Conservation (phyloP, 345 rosid genomes). For the Moricandia arvensis region DNA sequence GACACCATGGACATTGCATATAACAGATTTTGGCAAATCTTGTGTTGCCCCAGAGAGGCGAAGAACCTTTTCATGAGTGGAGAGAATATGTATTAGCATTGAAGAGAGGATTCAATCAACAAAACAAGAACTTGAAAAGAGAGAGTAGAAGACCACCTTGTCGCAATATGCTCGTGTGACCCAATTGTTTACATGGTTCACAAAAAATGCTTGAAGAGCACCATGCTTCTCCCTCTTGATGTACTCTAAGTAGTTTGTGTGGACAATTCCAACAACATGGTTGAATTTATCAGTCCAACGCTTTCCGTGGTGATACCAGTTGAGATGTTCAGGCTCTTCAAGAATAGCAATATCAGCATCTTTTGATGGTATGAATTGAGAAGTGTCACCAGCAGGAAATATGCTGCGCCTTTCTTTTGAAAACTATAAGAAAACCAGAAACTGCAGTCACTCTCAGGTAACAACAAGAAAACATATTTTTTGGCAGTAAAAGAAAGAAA, state of each 20-base stretch:
- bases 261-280: constrained; percentile 94
- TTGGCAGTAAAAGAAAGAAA: no score
- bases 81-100: constrained; percentile 5
- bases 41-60: constrained; percentile 97
- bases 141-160: constrained; percentile 51
- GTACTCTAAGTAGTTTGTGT: constrained; percentile 97
- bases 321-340: constrained; percentile 97
- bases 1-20: constrained; percentile 98
- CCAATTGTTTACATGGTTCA: constrained; percentile 89
- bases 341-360: constrained; percentile 93
- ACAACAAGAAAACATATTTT: not conserved
- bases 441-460: constrained; percentile 4
- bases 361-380: constrained; percentile 78
- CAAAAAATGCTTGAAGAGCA: constrained; percentile 89
- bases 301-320: constrained; percentile 96
- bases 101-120: not conserved
- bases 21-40: constrained; percentile 79
- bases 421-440: constrained; percentile 50
- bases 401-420: constrained; percentile 91
- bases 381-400: constrained; percentile 94
- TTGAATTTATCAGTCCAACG: constrained; percentile 98
- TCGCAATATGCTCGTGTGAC: constrained; percentile 88
- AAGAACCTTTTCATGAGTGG: constrained; percentile 58
- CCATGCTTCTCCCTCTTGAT: constrained; percentile 97
- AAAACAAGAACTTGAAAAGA: not conserved